Base-by-base conservation (phyloP, 768 basidiomycete species). In the Stropharia rugosoannulata region DNA sequence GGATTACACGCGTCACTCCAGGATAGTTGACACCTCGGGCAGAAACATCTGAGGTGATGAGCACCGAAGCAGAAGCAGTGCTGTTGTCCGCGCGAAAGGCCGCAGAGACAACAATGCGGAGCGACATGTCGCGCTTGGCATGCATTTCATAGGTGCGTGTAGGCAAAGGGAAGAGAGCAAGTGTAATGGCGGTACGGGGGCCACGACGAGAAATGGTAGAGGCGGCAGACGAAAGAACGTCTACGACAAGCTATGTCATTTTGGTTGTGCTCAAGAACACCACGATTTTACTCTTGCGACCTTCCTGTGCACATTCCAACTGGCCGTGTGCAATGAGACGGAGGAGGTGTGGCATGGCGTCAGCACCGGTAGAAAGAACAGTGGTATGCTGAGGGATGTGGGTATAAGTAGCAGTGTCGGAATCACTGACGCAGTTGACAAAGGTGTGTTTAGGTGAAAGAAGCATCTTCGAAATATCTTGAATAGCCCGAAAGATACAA, bases 1-100 rank as follows among this genome's bases (percentile, higher is more conserved):
- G 97, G 60, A 98, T 89, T 57, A 95, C 89, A 38, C 94, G 85
- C 0, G 91, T 92, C 18, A 95, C 90, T 16, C 82, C 84, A 7
- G 93, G 93, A 67, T 95, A 96, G 68, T 96, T 92, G 43, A 95
- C 82, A 13, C 92, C 92, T 55, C 93, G 83, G 18, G 93, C 92
- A 27, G 91, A 94, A 4, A 96, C 86, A 61, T 96, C 94, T 1
- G 93, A 94, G 3, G 86, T 89, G 61, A 97, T 77, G 49, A 96
- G 81, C 29, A 97, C 74, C 2, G 82, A 75, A 0, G 85, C 80
- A 1, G 51, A 36, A 2, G 39, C 36, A 1, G 50, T 49, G 5
- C 54, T 25, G 11, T 52, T 49, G n/a, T 87, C 83, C 1, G 57
- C n/a, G 54, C 86, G 76, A 78, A 93, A 95, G 10, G 59, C 49